phyloP scores from a whole-genome alignment of 192 early-diverging fungal species.

The Entomortierella lignicola region DNA sequence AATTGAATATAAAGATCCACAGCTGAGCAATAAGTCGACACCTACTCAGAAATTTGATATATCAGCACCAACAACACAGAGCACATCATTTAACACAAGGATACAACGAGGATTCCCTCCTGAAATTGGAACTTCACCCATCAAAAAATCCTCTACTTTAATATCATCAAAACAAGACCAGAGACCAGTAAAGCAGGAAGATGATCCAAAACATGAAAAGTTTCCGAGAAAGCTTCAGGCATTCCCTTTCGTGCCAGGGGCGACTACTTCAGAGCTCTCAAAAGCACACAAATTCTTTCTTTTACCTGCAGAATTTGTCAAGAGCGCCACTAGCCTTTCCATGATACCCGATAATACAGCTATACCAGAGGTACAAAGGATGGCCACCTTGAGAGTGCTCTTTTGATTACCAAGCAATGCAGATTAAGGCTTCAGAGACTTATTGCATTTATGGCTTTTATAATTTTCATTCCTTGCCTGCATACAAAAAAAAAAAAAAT shows the following conservation, averaged over 20 bases:
- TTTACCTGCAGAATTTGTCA: conserved; percentile 47
- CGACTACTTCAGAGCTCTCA: conserved; percentile 32
- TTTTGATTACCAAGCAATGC: too few relatives aligned
- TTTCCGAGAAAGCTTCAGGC: conserved; percentile 40
- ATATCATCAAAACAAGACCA: not conserved
- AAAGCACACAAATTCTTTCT: conserved; percentile 52
- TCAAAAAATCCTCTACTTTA: not conserved
- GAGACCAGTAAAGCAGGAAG: not conserved
- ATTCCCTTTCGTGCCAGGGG: conserved; percentile 45
- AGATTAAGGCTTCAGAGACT: too few relatives aligned
- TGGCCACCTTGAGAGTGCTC: not conserved
- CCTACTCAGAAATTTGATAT: not conserved
- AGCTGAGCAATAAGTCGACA: not conserved
- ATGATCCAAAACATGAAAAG: conserved; percentile 5
- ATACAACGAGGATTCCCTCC: conserved; percentile 31
- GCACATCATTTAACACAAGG: not conserved
- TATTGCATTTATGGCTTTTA: too few relatives aligned
- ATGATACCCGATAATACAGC: conserved; percentile 50
- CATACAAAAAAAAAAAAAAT: too few relatives aligned
- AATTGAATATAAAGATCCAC: not conserved
- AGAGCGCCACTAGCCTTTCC: conserved; percentile 24
- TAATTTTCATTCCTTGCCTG: too few relatives aligned
- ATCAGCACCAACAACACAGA: too few relatives aligned
- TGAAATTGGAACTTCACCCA: not conserved
- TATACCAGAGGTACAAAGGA: conserved; percentile 41